Percentiles rank a stretch among this genome's conserved stretches.
These are phyloP conservation scores for Beauveria sp. DNA, from an alignment of 2,329 filamentous ascomycete species.

Conservation along the genomic window DNA sequence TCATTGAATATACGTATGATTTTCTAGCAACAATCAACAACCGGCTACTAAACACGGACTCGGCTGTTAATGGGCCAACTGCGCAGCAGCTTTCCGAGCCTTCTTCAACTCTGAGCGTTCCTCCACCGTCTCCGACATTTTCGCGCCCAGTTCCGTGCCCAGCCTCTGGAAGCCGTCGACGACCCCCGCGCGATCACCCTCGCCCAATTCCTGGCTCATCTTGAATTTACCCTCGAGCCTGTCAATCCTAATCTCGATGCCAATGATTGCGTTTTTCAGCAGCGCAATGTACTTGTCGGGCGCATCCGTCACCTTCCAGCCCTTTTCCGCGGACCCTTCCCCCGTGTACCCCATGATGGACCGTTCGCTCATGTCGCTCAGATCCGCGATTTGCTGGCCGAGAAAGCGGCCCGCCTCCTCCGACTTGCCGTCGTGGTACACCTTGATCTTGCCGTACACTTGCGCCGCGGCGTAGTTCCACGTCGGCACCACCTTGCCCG, in stretches of 20 bases:
- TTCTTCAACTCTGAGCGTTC: constrained; percentile 8
- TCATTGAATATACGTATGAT: not conserved
- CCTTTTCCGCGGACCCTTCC: constrained; percentile 21
- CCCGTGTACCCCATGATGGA: constrained; percentile 45
- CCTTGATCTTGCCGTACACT: constrained; percentile 49
- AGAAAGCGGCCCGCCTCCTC: constrained; percentile 41
- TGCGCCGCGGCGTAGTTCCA: constrained; percentile 64
- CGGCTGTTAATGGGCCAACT: not conserved
- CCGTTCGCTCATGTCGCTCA: constrained; percentile 44
- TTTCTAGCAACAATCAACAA: too few relatives aligned
- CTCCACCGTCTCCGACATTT: constrained; percentile 1
- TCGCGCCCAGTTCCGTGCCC: constrained; percentile 2
- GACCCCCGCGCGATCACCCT: constrained; percentile 48
- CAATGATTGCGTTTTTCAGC: constrained; percentile 51
- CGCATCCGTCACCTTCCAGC: constrained; percentile 53
- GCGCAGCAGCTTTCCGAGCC: not conserved
- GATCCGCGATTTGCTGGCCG: constrained; percentile 41
- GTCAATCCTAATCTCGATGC: constrained; percentile 51
- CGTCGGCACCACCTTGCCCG: constrained; percentile 60
- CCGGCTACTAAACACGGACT: not conserved
- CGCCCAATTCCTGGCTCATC: constrained; percentile 54
- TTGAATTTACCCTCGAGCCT: constrained; percentile 55
- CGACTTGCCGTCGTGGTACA: constrained; percentile 44
- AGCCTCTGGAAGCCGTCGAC: constrained; percentile 43
- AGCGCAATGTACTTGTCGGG: constrained; percentile 48